Evolutionary conservation across 202 grass and related monocot species (phyloP), one percentile per base, ranked within the genome.

Genomic region (Zizania palustris): DNA sequence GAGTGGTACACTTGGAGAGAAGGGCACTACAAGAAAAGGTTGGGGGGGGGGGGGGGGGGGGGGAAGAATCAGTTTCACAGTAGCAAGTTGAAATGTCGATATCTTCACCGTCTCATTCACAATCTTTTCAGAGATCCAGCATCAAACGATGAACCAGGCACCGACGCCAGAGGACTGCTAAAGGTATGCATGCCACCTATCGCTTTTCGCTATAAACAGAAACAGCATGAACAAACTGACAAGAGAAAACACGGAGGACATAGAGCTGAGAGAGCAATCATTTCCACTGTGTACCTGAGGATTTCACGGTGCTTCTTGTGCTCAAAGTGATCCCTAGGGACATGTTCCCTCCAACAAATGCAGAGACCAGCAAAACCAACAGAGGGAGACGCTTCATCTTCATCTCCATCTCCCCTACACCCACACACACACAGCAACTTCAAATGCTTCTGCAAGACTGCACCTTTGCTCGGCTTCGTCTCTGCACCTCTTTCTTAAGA

Each of bases 291-390:
- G 56, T 70, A 84, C 81, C 86, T 71, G 71, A 48, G 28, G 20
- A 60, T 21, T 49, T 65, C 19, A 8, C 20, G 1, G 48, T 6
- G 56, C 22, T 85, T 75, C 64, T 34, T 45, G 71, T 5, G 6
- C 39, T 45, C 10, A 20, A 81, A 33, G 34, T 49, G 41, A 69
- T 21, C 6, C 41, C 81, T 12, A 60, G 15, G 14, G 80, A n/a
- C 35, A 80, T 42, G 79, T 80, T 80, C 18, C 69, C 64, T 22
- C 63, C 76, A 56, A 59, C 64, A 57, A 76, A 65, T 35, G 71
- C 49, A 20, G 60, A 64, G 33, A 88, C 19, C 14, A 84, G 71
- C 58, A 88, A 64, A 59, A 7, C 28, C 35, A 76, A 22, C 34
- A 71, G 0, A 56, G 41, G 59, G 35, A 34, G 21, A 41, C 20